Conservation (phyloP, 2,329 filamentous ascomycete species). For the Meredithiella fracta region DNA sequence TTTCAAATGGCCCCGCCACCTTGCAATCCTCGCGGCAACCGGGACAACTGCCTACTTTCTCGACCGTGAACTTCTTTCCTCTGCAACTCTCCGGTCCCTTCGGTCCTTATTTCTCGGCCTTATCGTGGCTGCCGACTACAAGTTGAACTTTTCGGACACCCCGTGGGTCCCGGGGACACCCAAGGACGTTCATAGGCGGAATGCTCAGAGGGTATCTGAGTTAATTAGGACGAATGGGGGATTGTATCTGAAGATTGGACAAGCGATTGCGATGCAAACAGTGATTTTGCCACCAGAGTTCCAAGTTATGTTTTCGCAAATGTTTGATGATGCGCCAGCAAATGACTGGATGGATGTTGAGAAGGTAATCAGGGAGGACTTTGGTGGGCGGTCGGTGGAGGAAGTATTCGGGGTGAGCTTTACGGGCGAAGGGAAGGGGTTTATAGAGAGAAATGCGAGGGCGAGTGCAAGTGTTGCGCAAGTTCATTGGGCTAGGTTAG, state of each 20-base stretch:
- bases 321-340: slow-evolving; percentile 97
- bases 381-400: slow-evolving; percentile 65
- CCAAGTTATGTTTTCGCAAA: slow-evolving; percentile 84
- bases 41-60: slow-evolving; percentile 47
- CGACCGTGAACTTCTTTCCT: slow-evolving; percentile 63
- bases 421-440: slow-evolving; percentile 46
- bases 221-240: slow-evolving; percentile 77
- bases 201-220: slow-evolving; percentile 67
- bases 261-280: slow-evolving; percentile 96
- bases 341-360: slow-evolving; percentile 77
- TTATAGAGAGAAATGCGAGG: slow-evolving; percentile 44
- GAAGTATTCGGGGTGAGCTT: slow-evolving; percentile 90
- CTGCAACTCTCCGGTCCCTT: slow-evolving; percentile 58
- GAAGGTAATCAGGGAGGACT: slow-evolving; percentile 72
- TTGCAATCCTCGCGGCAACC: slow-evolving; percentile 44
- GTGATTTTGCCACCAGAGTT: slow-evolving; percentile 87
- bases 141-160: slow-evolving; percentile 78
- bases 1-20: slow-evolving; percentile 50
- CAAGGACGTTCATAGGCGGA: slow-evolving; percentile 63
- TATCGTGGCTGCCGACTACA: slow-evolving; percentile 79
- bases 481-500: slow-evolving; percentile 80
- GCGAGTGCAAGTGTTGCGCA: slow-evolving; percentile 88
- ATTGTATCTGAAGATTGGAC: slow-evolving; percentile 91
- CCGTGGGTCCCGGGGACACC: slow-evolving; percentile 60
- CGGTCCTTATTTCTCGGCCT: slow-evolving; percentile 70